These are phyloP conservation scores for Pichia sp. DNA, from an alignment of 1,139 yeast species.

Conservation along the genomic window DNA sequence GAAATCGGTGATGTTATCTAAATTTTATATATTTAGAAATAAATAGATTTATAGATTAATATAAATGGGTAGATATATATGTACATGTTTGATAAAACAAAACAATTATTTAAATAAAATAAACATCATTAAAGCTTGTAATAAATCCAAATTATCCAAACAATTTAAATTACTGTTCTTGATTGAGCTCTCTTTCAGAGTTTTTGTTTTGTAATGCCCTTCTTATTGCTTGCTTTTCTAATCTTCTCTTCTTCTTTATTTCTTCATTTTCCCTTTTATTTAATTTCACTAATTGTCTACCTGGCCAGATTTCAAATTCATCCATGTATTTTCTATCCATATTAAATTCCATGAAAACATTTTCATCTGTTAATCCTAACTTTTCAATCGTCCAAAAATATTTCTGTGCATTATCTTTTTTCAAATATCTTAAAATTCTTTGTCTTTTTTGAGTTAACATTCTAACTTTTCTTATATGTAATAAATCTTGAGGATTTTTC, in stretches of 20 bases:
- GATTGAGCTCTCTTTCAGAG: not conserved
- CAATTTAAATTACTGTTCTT: not conserved
- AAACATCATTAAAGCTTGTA: too few relatives aligned
- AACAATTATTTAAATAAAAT: not conserved
- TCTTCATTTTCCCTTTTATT: constrained; percentile 39
- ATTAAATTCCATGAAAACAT: constrained; percentile 72
- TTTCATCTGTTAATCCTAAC: constrained; percentile 79
- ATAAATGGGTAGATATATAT: too few relatives aligned
- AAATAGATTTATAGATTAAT: too few relatives aligned
- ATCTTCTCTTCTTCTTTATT: constrained; percentile 37
- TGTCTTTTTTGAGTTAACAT: constrained; percentile 88
- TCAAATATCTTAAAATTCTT: constrained; percentile 71
- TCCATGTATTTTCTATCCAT: constrained; percentile 82
- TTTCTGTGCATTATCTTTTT: constrained; percentile 68
- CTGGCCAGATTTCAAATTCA: constrained; percentile 79
- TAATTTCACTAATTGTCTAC: constrained; percentile 37
- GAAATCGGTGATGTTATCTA: constrained; percentile 26
- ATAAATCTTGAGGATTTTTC: constrained; percentile 66
- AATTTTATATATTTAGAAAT: not conserved
- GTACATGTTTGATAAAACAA: not conserved
- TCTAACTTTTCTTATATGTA: constrained; percentile 63
- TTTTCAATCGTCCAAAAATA: constrained; percentile 84
- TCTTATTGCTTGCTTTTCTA: constrained; percentile 33
- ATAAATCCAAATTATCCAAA: too few relatives aligned
- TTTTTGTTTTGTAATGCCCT: constrained; percentile 12